Percentiles rank a stretch among this genome's conserved stretches.
phyloP scores from a whole-genome alignment of 2,329 filamentous ascomycete genomes.

The Phaeophleospora eucalypticola region DNA sequence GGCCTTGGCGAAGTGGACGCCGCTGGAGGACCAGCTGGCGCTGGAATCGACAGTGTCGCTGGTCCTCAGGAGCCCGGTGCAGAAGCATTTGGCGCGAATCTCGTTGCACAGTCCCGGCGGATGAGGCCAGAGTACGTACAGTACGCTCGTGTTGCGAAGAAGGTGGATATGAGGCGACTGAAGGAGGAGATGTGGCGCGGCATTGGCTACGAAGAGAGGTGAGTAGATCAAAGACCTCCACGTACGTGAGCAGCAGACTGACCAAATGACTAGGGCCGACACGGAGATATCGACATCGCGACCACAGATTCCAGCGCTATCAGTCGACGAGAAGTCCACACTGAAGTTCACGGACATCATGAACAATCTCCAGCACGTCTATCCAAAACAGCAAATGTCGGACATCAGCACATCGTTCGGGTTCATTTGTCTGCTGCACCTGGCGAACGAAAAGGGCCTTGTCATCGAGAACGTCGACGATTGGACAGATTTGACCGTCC shows the following conservation, averaged over 20 bases:
- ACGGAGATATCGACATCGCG: slow-evolving; percentile 13
- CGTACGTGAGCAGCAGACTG: no score
- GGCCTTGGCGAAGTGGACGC: slow-evolving; percentile 44
- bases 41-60: slow-evolving; percentile 32
- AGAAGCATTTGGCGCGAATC: slow-evolving; percentile 58
- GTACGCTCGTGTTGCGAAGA: slow-evolving; percentile 63
- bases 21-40: slow-evolving; percentile 33
- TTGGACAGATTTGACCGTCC: slow-evolving; percentile 47
- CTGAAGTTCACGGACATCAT: slow-evolving; percentile 90
- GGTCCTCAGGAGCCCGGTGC: slow-evolving; percentile 31
- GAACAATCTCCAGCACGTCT: slow-evolving; percentile 80
- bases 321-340: slow-evolving; percentile 41
- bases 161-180: slow-evolving; percentile 60
- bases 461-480: slow-evolving; percentile 62
- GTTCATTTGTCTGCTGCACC: slow-evolving; percentile 87
- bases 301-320: slow-evolving; percentile 22
- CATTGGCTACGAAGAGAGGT: slow-evolving; percentile 48
- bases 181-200: slow-evolving; percentile 65
- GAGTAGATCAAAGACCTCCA: no score
- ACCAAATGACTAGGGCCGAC: no score
- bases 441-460: slow-evolving; percentile 90
- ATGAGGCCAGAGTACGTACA: slow-evolving; percentile 62
- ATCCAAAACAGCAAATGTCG: slow-evolving; percentile 77
- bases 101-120: slow-evolving; percentile 58
- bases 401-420: slow-evolving; percentile 93